Conservation (phyloP, 78 protist genomes). For the Dictyostelium capitatum region DNA sequence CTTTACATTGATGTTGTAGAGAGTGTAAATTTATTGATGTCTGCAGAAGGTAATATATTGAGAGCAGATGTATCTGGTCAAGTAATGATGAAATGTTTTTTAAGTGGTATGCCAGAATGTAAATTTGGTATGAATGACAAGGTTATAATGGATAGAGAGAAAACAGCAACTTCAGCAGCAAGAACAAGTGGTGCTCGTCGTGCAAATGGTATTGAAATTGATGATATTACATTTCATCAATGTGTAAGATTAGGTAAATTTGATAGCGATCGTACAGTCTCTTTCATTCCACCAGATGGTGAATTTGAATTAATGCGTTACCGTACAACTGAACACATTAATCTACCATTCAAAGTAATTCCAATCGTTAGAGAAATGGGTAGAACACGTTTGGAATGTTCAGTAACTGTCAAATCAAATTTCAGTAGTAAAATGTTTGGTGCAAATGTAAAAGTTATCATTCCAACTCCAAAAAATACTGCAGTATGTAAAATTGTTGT, state of each 20-base stretch:
- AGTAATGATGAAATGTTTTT: conserved; percentile 90
- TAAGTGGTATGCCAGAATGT: conserved; percentile 99
- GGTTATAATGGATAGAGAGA: conserved; percentile 74
- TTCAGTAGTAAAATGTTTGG: conserved; percentile 82
- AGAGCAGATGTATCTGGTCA: conserved; percentile 96
- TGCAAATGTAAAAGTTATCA: conserved; percentile 80
- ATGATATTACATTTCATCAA: conserved; percentile 98
- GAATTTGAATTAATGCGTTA: conserved; percentile 98
- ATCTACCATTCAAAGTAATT: conserved; percentile 94
- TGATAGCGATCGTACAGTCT: conserved; percentile 94
- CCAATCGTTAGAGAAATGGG: conserved; percentile 95
- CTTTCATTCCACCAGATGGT: conserved; percentile 99
- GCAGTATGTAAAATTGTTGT: conserved; percentile 87
- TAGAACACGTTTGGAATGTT: conserved; percentile 93
- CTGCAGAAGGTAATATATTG: conserved; percentile 88
- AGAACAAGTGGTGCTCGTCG: conserved; percentile 26
- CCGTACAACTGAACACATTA: conserved; percentile 96
- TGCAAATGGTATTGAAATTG: conserved; percentile 90
- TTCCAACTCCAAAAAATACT: conserved; percentile 97
- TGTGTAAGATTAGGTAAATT: conserved; percentile 97
- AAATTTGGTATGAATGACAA: conserved; percentile 98
- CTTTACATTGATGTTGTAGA: conserved; percentile 95
- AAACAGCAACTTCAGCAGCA: conserved; percentile 9
- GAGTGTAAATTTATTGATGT: conserved; percentile 86
- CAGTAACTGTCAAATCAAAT: conserved; percentile 89